phyloP scores from a whole-genome alignment of 108 stramenopile species.

The Cyclotella sp. region DNA sequence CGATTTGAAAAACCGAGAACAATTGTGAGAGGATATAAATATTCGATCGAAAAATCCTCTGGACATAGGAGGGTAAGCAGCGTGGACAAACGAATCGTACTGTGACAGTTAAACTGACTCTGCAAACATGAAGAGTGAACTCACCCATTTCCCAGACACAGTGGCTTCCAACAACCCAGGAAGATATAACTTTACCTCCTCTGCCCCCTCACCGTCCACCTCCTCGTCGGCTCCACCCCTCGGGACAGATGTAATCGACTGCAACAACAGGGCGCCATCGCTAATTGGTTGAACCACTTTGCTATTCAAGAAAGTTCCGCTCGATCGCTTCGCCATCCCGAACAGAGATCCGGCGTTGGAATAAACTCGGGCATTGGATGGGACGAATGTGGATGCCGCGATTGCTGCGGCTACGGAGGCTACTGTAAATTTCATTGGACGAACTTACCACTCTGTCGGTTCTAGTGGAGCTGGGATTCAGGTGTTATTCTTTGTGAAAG shows the following conservation, averaged over 20 bases:
- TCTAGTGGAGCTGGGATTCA: too few relatives aligned
- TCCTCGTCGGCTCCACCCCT: constrained; percentile 28
- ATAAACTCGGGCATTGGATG: neutral
- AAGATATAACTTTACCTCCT: constrained; percentile 64
- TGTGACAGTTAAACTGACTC: neutral
- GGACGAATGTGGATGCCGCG: neutral
- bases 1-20: neutral
- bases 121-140: constrained; percentile 14
- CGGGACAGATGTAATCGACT: neutral
- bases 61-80: neutral
- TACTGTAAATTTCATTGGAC: constrained; percentile 2
- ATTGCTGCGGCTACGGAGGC: constrained; percentile 11
- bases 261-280: neutral
- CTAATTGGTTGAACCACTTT: neutral
- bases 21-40: neutral
- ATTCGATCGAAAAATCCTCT: too few relatives aligned
- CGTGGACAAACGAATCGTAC: constrained; percentile 1
- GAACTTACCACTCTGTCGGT: too few relatives aligned
- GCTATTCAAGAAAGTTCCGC: neutral
- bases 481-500: too few relatives aligned
- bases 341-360: neutral
- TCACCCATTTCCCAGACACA: constrained; percentile 60
- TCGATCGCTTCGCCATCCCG: neutral
- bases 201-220: constrained; percentile 32
- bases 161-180: constrained; percentile 80